Percentiles rank a stretch among this genome's conserved stretches.
Evolutionary conservation across 2,329 filamentous ascomycete species (phyloP).

Genomic region (Diatrype stigma): DNA sequence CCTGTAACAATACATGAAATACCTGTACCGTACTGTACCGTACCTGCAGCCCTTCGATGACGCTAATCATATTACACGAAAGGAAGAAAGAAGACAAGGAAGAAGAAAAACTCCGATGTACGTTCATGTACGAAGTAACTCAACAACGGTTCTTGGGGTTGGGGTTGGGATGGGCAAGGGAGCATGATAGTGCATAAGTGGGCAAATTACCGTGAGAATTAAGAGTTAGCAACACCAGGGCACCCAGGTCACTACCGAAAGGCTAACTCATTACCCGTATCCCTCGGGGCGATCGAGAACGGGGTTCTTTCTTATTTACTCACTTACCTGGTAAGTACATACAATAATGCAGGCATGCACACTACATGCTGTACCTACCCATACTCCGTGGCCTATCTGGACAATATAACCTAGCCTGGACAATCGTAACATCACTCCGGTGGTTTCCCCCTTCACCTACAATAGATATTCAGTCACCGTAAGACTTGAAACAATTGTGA

Average conservation of each 20-base stretch:
- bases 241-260: no score
- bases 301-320: slow-evolving; percentile 3
- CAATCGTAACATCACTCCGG: not conserved
- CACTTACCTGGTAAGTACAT: not conserved
- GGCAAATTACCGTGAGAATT: no score
- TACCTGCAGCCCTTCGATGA: not conserved
- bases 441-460: not conserved
- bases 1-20: no score
- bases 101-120: not conserved
- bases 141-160: not conserved
- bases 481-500: not conserved
- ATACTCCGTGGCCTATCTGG: no score
- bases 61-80: not conserved
- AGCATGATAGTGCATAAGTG: not conserved
- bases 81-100: not conserved
- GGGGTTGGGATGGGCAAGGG: not conserved
- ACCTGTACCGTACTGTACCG: no score
- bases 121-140: not conserved
- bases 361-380: no score
- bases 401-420: no score
- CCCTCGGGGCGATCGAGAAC: not conserved
- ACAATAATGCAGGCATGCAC: no score
- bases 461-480: not conserved
- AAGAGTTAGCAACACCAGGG: no score
- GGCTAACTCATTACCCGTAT: no score